Evolutionary conservation across 2,329 filamentous ascomycete genomes (phyloP), one percentile per base, ranked within the genome.

Genomic region (Fusarium pilosicola): DNA sequence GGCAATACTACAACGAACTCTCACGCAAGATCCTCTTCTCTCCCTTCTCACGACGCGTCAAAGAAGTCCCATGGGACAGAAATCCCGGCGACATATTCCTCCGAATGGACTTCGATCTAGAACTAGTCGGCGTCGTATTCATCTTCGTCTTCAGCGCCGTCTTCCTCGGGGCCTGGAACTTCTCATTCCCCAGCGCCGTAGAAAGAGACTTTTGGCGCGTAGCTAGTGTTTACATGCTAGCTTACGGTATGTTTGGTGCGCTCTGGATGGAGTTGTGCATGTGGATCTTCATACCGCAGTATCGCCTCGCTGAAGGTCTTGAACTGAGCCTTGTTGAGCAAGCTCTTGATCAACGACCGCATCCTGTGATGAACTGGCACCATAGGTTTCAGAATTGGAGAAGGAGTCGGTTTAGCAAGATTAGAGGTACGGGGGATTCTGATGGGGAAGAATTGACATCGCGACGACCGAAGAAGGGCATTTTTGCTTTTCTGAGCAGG

Each of bases 1-100:
- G 69, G 66, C 62, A 70, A 20, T 71, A 71, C 2, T 70, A 70
- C 30, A 70, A 70, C 38, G 62, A 71, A 24, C 13, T 71, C 7
- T 45, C 41, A 3, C 67, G 62, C 36, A 62, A 46, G 6, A 24
- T 62, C 3, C 22, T 63, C 7, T 62, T 70, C 38, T 62, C 69
- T 1, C 67, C 67, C 1, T 70, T 71, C 26, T 70, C 61, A 3
- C 62, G 69, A 2, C 67, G 52, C 7, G 54, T 71, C 30, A 34
- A 39, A 30, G 13, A 57, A 1, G 14, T 46, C 3, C 69, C 66
- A 7, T 67, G 69, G 66, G 62, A 71, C 14, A 42, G 66, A 11
- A 57, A 48, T 3, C 69, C 69, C 3, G 57, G 69, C 9, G 69
- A 70, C 2, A 48, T 44, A 13, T 71, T 70, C 32, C 42, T 70